Percentiles rank a stretch among this genome's conserved stretches.
Evolutionary conservation across 345 rosid genomes (phyloP).

Genomic region (Citrus maxima): DNA sequence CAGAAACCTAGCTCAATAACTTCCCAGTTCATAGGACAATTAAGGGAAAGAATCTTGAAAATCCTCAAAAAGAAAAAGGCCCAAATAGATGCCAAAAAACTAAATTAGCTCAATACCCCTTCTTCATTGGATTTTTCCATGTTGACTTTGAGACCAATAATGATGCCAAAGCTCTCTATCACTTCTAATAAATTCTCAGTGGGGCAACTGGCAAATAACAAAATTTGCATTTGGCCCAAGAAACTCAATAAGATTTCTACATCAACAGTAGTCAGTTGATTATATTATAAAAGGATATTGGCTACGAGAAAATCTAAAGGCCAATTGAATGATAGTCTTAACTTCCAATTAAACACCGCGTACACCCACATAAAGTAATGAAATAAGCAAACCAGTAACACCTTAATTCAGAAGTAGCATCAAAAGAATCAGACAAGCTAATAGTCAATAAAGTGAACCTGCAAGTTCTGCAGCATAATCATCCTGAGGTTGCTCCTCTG

Average conservation of each 20-base stretch:
- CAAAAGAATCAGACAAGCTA: neutral
- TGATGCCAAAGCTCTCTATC: neutral
- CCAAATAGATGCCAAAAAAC: neutral
- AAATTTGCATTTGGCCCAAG: neutral
- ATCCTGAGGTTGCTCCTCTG: slow-evolving; percentile 95
- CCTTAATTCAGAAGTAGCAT: neutral
- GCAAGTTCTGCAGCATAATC: slow-evolving; percentile 97
- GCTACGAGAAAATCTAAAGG: neutral
- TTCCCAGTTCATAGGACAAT: neutral
- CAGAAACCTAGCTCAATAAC: neutral
- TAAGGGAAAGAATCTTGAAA: neutral
- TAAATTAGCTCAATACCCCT: neutral
- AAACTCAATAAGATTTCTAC: too few relatives aligned
- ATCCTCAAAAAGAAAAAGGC: neutral
- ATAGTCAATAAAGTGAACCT: slow-evolving; percentile 43
- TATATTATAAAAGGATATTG: neutral
- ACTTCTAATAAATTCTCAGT: neutral
- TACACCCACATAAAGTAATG: neutral
- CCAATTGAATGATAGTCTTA: neutral
- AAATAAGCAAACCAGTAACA: neutral
- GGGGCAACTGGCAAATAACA: neutral
- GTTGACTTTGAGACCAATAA: neutral
- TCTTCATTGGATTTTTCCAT: neutral
- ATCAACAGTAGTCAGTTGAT: neutral
- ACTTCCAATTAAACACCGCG: neutral